Percentiles rank a stretch among this genome's conserved stretches.
These are phyloP conservation scores for Aphanomyces stellatus DNA, from an alignment of 352 stramenopile species.

Conservation along the genomic window DNA sequence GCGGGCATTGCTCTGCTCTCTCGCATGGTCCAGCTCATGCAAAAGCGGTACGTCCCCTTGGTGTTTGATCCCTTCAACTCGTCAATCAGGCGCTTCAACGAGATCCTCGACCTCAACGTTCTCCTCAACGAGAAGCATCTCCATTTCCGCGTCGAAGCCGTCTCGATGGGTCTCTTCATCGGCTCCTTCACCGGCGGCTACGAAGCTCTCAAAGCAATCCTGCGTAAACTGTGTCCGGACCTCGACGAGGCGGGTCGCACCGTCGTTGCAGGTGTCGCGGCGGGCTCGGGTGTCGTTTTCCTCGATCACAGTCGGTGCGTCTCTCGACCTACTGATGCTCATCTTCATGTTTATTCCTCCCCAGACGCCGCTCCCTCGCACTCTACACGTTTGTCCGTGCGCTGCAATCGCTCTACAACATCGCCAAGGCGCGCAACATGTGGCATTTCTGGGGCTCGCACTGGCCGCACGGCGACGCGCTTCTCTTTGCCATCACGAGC, in stretches of 20 bases:
- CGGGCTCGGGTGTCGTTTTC: constrained; percentile 50
- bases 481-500: constrained; percentile 69
- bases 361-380: constrained; percentile 54
- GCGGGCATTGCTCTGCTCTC: constrained; percentile 65
- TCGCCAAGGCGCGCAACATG: constrained; percentile 53
- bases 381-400: constrained; percentile 76
- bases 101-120: constrained; percentile 40
- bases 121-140: constrained; percentile 71
- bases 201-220: constrained; percentile 40
- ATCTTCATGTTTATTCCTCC: background rate
- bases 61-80: too few relatives aligned
- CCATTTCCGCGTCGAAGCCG: constrained; percentile 70
- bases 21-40: constrained; percentile 56
- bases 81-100: constrained; percentile 36
- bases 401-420: constrained; percentile 82
- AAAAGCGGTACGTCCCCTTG: constrained; percentile 30
- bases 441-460: constrained; percentile 86
- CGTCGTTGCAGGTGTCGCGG: constrained; percentile 47
- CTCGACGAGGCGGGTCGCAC: constrained; percentile 29
- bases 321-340: background rate
- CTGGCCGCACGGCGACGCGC: constrained; percentile 67
- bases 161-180: constrained; percentile 79
- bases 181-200: constrained; percentile 80
- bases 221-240: constrained; percentile 26
- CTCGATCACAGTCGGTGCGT: constrained; percentile 42